Conservation (phyloP, 1,139 yeast species). For the Pichia sp. region DNA sequence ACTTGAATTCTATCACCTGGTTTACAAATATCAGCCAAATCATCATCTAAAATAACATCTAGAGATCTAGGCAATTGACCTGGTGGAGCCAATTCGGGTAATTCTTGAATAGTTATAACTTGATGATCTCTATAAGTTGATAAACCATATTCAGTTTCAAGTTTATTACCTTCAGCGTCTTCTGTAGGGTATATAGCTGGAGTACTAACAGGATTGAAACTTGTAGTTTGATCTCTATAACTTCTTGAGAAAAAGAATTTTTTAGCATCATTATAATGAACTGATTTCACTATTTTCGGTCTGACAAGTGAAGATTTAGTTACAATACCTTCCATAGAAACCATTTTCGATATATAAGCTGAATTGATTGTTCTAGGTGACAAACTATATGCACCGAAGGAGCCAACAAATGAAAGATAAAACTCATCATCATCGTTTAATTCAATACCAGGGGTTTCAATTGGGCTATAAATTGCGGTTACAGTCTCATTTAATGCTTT, state of each 20-base stretch:
- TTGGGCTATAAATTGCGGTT: slow-evolving; percentile 55
- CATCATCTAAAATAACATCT: slow-evolving; percentile 88
- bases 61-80: slow-evolving; percentile 94
- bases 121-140: slow-evolving; percentile 94
- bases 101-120: slow-evolving; percentile 87
- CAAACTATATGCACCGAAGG: slow-evolving; percentile 82
- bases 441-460: slow-evolving; percentile 41
- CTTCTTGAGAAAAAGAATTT: slow-evolving; percentile 84
- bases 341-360: slow-evolving; percentile 65
- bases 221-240: slow-evolving; percentile 87
- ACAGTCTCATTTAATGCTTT: slow-evolving; percentile 80
- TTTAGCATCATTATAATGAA: slow-evolving; percentile 85
- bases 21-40: slow-evolving; percentile 81
- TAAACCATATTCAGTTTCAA: slow-evolving; percentile 87
- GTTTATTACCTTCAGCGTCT: slow-evolving; percentile 82
- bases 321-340: slow-evolving; percentile 91
- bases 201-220: slow-evolving; percentile 76
- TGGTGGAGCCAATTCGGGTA: slow-evolving; percentile 98
- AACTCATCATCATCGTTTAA: slow-evolving; percentile 60
- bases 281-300: slow-evolving; percentile 87
- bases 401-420: slow-evolving; percentile 79
- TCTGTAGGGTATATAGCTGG: slow-evolving; percentile 91
- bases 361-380: slow-evolving; percentile 87
- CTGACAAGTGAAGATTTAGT: slow-evolving; percentile 89
- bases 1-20: slow-evolving; percentile 96